These are phyloP conservation scores for Bolboschoenoplectus hybrid DNA, from an alignment of 202 grass and related monocot species.

Conservation along the genomic window DNA sequence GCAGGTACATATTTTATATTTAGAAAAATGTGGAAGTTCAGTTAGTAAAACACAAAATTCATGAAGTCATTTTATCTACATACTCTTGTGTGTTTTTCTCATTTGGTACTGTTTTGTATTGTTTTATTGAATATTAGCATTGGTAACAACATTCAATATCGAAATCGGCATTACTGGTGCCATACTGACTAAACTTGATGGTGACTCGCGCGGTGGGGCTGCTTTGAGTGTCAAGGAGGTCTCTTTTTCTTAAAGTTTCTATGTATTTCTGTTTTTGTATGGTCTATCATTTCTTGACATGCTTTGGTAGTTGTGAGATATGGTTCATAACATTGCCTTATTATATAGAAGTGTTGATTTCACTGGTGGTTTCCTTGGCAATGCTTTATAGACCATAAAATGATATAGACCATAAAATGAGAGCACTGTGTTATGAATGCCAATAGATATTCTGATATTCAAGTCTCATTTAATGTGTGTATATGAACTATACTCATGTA, in stretches of 20 bases:
- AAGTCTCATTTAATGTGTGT: not conserved
- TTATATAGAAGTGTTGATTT: conserved; percentile 6
- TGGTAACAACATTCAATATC: conserved; percentile 96
- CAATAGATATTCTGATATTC: not conserved
- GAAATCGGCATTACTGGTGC: conserved; percentile 95
- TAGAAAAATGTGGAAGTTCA: conserved; percentile 13
- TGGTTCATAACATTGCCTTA: conserved; percentile 5
- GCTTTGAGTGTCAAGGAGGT: conserved; percentile 99
- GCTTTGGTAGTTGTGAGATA: conserved; percentile 6
- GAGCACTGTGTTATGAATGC: not conserved
- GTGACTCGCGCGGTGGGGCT: conserved; percentile 97
- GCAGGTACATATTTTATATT: conserved; percentile 63
- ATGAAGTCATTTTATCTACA: conserved; percentile 28
- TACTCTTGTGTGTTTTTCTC: conserved; percentile 29
- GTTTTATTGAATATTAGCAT: conserved; percentile 58
- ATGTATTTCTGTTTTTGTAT: not conserved
- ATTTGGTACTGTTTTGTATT: conserved; percentile 33
- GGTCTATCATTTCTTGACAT: conserved; percentile 20
- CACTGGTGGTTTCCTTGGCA: not conserved
- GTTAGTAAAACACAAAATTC: conserved; percentile 22
- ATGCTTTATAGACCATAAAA: not conserved
- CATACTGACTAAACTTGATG: conserved; percentile 96
- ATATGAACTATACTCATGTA: conserved; percentile 16
- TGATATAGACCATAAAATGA: not conserved
- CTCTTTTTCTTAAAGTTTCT: conserved; percentile 2